Conservation (phyloP, 345 rosid species). For the Heritiera littoralis region DNA sequence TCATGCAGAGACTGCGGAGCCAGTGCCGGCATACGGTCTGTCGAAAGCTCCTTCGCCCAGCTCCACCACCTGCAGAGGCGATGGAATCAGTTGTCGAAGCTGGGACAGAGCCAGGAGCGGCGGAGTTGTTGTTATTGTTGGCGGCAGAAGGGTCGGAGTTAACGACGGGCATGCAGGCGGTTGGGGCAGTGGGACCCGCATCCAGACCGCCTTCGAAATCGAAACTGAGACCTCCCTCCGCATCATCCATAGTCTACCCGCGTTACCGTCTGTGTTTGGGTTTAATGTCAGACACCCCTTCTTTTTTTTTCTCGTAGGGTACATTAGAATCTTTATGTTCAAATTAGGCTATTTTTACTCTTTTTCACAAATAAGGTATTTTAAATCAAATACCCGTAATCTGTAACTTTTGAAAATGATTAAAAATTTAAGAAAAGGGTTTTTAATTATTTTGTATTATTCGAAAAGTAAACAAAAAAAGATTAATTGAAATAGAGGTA, state of each 20-base stretch:
- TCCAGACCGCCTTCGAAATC: slow-evolving; percentile 97
- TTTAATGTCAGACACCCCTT: background rate
- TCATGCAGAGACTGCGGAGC: slow-evolving; percentile 98
- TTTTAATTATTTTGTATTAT: too few relatives aligned
- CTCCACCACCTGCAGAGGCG: slow-evolving; percentile 19
- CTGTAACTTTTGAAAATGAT: too few relatives aligned
- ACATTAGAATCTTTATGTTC: too few relatives aligned
- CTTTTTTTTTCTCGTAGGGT: too few relatives aligned
- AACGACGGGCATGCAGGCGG: slow-evolving; percentile 58
- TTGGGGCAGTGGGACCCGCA: slow-evolving; percentile 48
- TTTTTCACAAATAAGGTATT: too few relatives aligned
- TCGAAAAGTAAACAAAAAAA: too few relatives aligned
- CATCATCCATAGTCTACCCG: slow-evolving; percentile 50
- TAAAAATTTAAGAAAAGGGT: too few relatives aligned
- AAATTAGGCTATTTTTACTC: too few relatives aligned
- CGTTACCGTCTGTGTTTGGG: background rate
- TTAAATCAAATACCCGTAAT: too few relatives aligned
- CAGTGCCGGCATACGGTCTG: slow-evolving; percentile 99
- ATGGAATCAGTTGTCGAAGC: slow-evolving; percentile 30
- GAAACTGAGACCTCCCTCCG: slow-evolving; percentile 86
- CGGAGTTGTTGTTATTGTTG: slow-evolving; percentile 23
- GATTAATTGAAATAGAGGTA: too few relatives aligned
- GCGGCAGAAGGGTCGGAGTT: slow-evolving; percentile 38
- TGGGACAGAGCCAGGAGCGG: slow-evolving; percentile 35
- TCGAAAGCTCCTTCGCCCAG: slow-evolving; percentile 85